A percentile compares a stretch with the other conserved stretches of the same genome.
Evolutionary conservation across 2,329 filamentous ascomycete species (phyloP).

Genomic region (Sclerotinia spermophila): DNA sequence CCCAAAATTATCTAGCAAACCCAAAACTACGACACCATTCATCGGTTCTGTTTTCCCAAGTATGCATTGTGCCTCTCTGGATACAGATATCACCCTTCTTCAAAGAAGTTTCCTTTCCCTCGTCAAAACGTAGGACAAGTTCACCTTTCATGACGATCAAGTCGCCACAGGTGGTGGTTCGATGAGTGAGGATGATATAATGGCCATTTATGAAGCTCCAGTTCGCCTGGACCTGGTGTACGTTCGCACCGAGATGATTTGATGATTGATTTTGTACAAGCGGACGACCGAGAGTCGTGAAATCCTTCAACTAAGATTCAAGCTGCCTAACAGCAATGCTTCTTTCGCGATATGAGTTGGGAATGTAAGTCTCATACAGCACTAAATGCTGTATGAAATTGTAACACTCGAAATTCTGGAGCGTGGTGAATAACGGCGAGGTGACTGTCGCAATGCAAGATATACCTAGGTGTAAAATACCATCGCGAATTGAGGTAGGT

Average conservation of each 20-base stretch:
- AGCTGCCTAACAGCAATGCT: too few relatives aligned
- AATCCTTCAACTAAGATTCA: constrained; percentile 1
- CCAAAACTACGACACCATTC: neutral
- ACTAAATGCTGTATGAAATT: neutral
- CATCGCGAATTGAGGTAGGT: neutral
- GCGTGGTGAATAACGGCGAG: neutral
- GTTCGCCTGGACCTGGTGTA: too few relatives aligned
- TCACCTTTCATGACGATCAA: constrained; percentile 41
- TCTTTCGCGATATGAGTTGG: neutral
- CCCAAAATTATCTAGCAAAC: too few relatives aligned
- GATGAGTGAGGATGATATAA: constrained; percentile 40
- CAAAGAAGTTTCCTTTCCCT: constrained; percentile 41
- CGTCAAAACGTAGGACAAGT: constrained; percentile 41
- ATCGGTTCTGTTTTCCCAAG: constrained; percentile 12
- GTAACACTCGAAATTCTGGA: neutral
- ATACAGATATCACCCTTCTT: constrained; percentile 41
- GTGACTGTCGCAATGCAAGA: neutral
- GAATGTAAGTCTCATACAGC: too few relatives aligned
- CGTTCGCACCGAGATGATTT: neutral
- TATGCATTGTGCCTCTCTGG: constrained; percentile 39
- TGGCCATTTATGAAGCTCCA: neutral
- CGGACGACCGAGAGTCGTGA: neutral
- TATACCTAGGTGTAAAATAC: neutral
- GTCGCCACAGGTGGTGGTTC: constrained; percentile 43
- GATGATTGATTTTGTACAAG: neutral